Evolutionary conservation across 495 filamentous ascomycete genomes (phyloP), one percentile per base, ranked within the genome.

Genomic region (Alectoria sarmentosa): DNA sequence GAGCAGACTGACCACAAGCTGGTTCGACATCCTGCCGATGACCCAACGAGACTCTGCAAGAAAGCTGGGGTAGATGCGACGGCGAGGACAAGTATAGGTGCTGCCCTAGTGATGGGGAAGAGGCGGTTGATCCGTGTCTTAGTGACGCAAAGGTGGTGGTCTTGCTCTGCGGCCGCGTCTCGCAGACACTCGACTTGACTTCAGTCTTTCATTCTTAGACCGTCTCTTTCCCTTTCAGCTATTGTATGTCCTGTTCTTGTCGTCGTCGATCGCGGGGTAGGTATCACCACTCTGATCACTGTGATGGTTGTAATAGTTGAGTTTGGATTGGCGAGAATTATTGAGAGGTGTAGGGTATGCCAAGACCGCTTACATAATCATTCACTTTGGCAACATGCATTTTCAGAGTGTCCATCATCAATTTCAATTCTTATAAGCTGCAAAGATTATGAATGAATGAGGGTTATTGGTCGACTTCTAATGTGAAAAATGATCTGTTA

Each of bases 1-100:
- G 68, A 63, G 63, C 72, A 69, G 66, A 86, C 84, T 84, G 71
- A 87, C 84, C 78, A 87, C 84, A 73, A 82, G 78, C 73, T 80
- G 77, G 75, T 87, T 86, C 67, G 84, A 85, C 84, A 87, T 87
- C 46, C 68, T 69, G 66, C 39, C 48, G n/a, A 60, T 48, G 23
- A 52, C 60, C 23, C 42, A 49, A 13, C 42, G 32, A 42, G 37
- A 54, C 54, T 39, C 26, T 37, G 48, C 38, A 42, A n/a, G 32
- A 58, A 34, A 36, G 30, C 42, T 60, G 19, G 21, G 30, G 21
- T 21, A 19, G 23, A 61, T 65, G 7, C 13, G 23, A 55, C 21
- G 37, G 30, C 4, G 34, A 46, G 39, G 28, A 37, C 32, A 55
- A 48, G 23, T 38, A 15, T 15, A 44, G 36, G 23, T 23, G 56